Base-by-base conservation (phyloP, 176 grass and related monocot genomes). In the Lolium perenne region DNA sequence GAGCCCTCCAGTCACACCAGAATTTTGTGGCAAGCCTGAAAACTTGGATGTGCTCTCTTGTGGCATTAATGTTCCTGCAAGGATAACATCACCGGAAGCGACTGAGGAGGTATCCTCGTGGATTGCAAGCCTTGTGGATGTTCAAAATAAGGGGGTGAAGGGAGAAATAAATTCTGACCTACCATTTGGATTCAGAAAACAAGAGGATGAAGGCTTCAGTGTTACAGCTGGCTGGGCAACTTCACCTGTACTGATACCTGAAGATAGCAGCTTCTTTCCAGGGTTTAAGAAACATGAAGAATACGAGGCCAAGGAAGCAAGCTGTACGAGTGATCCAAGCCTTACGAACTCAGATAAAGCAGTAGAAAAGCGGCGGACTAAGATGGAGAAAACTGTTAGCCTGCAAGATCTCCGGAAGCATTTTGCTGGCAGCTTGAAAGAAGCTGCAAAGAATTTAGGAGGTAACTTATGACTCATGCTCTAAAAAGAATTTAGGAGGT, bases 391-490 rank as follows among this genome's bases (percentile, higher is more conserved):
- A 82, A 96, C 61, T 45, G 76, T 99, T 32, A 89, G 90, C 81
- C 78, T 99, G 65, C 77, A 94, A 89, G 97, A 97, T 51, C 87
- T 99, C 41, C 78, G 78, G 57, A 99, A 99, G 54, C 92, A 99
- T 83, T 99, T 99, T 60, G 94, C 97, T 47, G 97, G 97, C 26
- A 99, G 97, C 76, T 86, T 99, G 82, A 99, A 99, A 89, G 94
- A 94, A 91, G 97, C 97, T 87, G 92, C 97, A 76, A 99, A 90
- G 76, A 96, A 91, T 80, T 89, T 99, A 84, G 97, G 94, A 96
- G 97, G 97, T 99, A 90, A 78, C 14, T 80, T 87, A 15, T 87
- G 40, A 74, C 80, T 54, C 41, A 4, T 56, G 47, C 0, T 2
- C 75, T 23, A n/a, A n/a, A 76, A 99, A 90, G 76, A 96, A 91